Evolutionary conservation across 345 rosid genomes (phyloP).

Genomic region (Rhizophora mangle): DNA sequence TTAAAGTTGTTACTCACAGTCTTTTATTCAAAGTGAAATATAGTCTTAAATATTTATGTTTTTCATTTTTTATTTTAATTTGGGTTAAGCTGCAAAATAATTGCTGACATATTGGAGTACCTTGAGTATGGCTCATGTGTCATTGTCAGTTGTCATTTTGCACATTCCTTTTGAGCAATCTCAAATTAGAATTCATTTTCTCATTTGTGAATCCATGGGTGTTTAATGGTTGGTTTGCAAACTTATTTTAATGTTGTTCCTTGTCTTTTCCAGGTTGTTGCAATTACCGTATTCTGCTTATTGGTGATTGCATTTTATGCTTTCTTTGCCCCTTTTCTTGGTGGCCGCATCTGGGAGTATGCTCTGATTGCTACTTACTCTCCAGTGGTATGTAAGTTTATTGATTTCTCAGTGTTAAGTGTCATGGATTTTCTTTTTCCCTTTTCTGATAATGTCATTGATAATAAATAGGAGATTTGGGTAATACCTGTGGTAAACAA

Average conservation of each 20-base stretch:
- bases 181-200: neutral
- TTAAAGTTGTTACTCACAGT: too few relatives aligned
- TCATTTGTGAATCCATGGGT: neutral
- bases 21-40: too few relatives aligned
- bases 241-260: neutral
- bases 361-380: conserved; percentile 73
- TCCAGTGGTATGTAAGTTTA: conserved; percentile 48
- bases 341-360: conserved; percentile 60
- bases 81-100: too few relatives aligned
- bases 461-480: neutral
- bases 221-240: neutral
- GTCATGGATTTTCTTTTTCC: too few relatives aligned
- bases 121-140: neutral
- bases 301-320: conserved; percentile 77
- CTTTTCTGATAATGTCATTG: too few relatives aligned
- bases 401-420: neutral
- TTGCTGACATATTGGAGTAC: too few relatives aligned
- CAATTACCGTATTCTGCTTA: conserved; percentile 78
- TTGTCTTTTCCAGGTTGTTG: conserved; percentile 45
- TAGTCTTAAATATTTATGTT: too few relatives aligned
- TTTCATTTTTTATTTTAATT: too few relatives aligned
- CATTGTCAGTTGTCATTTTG: neutral
- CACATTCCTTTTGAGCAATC: neutral
- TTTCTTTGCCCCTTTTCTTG: conserved; percentile 92
- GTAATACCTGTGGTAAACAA: neutral